Percentiles rank a stretch among this genome's conserved stretches.
Conservation (phyloP, 192 early-diverging fungal genomes). For the Irineochytrium annulatum region DNA sequence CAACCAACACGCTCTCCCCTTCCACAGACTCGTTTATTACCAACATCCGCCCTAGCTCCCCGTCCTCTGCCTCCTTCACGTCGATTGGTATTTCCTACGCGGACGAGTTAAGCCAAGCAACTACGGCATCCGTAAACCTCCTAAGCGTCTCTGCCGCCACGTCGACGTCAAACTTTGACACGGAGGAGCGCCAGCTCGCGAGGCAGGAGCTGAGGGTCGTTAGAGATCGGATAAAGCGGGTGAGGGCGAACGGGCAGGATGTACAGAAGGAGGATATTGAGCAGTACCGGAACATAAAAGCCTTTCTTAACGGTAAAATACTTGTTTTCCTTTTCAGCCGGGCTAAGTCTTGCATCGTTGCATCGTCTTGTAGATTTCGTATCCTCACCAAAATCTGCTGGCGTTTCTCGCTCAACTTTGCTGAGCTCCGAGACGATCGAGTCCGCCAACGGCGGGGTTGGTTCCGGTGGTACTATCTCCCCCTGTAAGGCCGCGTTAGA, state of each 20-base stretch:
- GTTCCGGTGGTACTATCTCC: not conserved
- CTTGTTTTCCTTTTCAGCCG: not conserved
- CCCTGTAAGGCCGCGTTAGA: constrained; percentile 11
- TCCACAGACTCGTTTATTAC: no score
- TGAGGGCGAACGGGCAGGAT: not conserved
- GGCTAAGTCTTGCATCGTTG: no score
- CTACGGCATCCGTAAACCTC: no score
- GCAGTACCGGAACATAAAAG: not conserved
- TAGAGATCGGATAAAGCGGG: not conserved
- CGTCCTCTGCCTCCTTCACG: no score
- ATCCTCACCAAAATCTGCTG: not conserved
- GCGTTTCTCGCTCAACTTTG: not conserved
- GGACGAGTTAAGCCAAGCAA: no score
- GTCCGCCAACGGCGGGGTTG: not conserved
- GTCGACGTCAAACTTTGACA: no score
- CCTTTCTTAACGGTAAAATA: not conserved
- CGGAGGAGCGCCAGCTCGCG: not conserved
- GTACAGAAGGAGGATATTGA: not conserved
- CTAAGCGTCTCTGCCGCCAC: no score
- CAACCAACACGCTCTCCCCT: no score
- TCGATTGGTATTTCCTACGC: no score
- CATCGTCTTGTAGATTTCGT: not conserved
- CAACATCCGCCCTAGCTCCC: no score
- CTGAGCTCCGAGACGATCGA: not conserved
- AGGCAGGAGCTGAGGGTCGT: not conserved